A percentile compares a stretch with the other conserved stretches of the same genome.
These are phyloP conservation scores for Piper betle DNA, from an alignment of 164 flowering plant species.

Conservation along the genomic window DNA sequence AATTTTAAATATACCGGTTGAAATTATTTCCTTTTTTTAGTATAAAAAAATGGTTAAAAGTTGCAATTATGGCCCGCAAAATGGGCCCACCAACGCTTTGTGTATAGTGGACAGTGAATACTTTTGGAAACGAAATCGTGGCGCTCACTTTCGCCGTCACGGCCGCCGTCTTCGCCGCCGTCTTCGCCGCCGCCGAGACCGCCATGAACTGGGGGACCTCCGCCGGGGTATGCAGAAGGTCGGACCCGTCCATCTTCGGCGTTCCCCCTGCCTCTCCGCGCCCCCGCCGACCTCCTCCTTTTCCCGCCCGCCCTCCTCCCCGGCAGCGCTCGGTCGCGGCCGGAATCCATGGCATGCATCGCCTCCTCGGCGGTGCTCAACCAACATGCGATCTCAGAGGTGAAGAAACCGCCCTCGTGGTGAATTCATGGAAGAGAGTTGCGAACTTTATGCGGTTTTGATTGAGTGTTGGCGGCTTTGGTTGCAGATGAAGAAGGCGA, in stretches of 20 bases:
- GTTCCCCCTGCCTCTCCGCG: neutral
- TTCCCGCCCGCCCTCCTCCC: neutral
- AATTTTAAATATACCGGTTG: no score
- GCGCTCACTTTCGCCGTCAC: no score
- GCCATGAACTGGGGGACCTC: neutral
- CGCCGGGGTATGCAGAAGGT: conserved; percentile 6
- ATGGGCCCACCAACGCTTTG: no score
- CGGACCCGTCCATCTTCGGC: neutral
- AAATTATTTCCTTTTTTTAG: no score
- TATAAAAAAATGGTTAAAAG: no score
- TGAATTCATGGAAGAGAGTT: neutral
- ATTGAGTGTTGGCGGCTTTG: neutral
- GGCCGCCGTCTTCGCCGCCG: neutral
- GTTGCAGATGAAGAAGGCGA: conserved; percentile 23
- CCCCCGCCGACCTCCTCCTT: neutral
- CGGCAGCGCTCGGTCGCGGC: neutral
- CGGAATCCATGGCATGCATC: neutral
- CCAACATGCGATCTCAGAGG: neutral
- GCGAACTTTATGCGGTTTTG: neutral
- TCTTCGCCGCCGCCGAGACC: neutral
- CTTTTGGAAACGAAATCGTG: no score
- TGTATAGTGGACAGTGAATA: no score
- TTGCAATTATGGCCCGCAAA: no score
- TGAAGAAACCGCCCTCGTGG: neutral
- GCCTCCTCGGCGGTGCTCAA: neutral